A percentile compares a stretch with the other conserved stretches of the same genome.
Conservation (phyloP, 441 rosid genomes). For the Metrosideros polymorpha region DNA sequence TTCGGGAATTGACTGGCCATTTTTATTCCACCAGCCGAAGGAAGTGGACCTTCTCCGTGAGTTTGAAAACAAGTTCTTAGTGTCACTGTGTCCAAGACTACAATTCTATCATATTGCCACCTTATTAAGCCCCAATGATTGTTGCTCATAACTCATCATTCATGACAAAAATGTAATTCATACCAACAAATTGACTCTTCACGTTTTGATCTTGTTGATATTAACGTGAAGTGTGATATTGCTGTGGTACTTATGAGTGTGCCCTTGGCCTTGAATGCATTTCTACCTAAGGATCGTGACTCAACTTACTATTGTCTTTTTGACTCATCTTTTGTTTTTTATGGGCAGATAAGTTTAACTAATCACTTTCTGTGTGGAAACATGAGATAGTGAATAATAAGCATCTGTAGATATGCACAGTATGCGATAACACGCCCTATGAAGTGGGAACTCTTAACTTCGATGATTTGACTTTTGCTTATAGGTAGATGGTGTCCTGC, state of each 20-base stretch:
- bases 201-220: neutral
- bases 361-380: neutral
- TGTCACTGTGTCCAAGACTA: neutral
- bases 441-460: neutral
- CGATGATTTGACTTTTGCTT: neutral
- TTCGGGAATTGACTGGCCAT: neutral
- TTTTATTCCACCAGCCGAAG: neutral
- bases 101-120: neutral
- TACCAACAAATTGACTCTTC: neutral
- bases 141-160: neutral
- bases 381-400: neutral
- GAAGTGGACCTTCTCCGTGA: neutral
- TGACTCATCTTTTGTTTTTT: no score
- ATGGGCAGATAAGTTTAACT: neutral
- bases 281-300: neutral
- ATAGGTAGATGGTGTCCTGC: neutral
- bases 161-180: neutral
- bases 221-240: neutral
- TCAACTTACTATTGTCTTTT: neutral
- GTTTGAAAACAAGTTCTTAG: neutral
- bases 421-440: no score
- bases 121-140: neutral
- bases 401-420: neutral
- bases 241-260: neutral
- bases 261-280: neutral